Evolutionary conservation across 192 early-diverging fungal genomes (phyloP), one percentile per base, ranked within the genome.

Genomic region (Piromyces finnis): DNA sequence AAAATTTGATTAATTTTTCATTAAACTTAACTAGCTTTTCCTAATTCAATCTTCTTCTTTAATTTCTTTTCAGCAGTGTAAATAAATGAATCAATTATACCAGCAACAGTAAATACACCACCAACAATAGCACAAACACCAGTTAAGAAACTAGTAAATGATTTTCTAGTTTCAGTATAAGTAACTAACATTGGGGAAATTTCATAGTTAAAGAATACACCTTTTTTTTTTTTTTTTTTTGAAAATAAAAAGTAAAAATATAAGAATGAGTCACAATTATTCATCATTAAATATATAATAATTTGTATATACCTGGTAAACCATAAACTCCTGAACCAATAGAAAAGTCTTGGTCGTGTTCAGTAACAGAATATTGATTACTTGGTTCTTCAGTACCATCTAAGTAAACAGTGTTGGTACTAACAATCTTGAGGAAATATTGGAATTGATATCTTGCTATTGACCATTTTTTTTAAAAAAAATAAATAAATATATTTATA

Each of bases 171-270:
- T 86, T 98, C 94, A 11, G 86, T 88, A 83, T 97, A 94, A 32
- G 92, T 92, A 77, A 98, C 93, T 78, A 93, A 87, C 97, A 98
- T 97, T 5, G 97, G 96, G 29, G 96, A 97, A 78, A 98, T 98
- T 41, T 98, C 97, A 86, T 91, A 94, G 83, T 94, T 93, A 84
- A 98, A 94, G 82, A 95, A 96, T 32, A 98, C 89, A 30, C 96
- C 96, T 85, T 88, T 82, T 39, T 39, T 14, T 80, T 30, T 15
- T 68, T 7, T 41, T 29, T 79, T 7, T 79, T 41, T 41, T n/a
- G n/a, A n/a, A n/a, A n/a, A n/a, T n/a, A n/a, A n/a, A n/a, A n/a
- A n/a, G 15, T 81, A 77, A 81, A 78, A 78, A 81, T 15, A 36
- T 1, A 81, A 14, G 15, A 15, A 78, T 39, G n/a, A n/a, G n/a